These are phyloP conservation scores for Eucalyptus regnans DNA, from an alignment of 345 rosid genomes.

Conservation along the genomic window DNA sequence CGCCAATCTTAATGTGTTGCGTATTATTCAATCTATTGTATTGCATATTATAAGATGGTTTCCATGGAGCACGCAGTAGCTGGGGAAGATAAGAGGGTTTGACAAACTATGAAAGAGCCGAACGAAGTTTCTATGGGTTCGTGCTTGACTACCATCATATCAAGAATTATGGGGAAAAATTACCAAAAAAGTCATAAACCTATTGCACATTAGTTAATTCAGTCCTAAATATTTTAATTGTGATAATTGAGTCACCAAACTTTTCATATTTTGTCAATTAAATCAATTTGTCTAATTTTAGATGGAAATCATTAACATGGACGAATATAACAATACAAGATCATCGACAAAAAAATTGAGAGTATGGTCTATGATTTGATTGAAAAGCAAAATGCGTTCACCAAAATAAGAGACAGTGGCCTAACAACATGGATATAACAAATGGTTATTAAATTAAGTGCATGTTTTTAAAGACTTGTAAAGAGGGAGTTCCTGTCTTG, in stretches of 20 bases:
- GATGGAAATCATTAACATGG: fast-evolving
- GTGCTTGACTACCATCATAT: fast-evolving
- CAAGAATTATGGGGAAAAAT: too few relatives aligned
- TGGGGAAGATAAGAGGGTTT: not conserved
- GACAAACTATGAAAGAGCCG: not conserved
- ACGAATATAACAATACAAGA: not conserved
- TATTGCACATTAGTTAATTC: fast-evolving
- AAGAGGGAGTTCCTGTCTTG: not conserved
- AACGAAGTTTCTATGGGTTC: not conserved
- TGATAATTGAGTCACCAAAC: too few relatives aligned
- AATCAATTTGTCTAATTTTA: fast-evolving
- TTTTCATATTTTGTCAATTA: too few relatives aligned
- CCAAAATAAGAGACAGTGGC: not conserved
- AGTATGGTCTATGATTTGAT: not conserved
- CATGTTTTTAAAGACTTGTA: not conserved
- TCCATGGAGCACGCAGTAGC: not conserved
- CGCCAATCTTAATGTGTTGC: not conserved
- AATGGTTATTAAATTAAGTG: too few relatives aligned
- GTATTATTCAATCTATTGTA: not conserved
- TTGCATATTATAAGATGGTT: not conserved
- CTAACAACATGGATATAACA: not conserved
- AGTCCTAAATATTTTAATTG: too few relatives aligned
- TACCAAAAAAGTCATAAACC: fast-evolving
- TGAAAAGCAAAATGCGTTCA: not conserved
- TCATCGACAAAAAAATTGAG: not conserved